phyloP scores from a whole-genome alignment of 2,329 filamentous ascomycete species.

The Fusarium veterinarium region DNA sequence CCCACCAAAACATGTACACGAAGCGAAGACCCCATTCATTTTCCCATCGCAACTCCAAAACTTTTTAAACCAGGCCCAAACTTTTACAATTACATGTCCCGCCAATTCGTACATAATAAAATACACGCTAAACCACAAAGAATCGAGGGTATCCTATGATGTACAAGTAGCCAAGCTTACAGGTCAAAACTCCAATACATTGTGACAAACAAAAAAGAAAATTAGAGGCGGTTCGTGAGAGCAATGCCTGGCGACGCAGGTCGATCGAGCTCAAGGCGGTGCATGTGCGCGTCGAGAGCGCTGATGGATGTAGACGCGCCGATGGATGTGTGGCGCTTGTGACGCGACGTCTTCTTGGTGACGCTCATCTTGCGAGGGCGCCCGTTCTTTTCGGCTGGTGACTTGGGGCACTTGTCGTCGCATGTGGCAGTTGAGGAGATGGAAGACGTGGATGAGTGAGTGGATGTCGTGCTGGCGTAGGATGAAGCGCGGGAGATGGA shows the following conservation, averaged over 20 bases:
- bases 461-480: constrained; percentile 39
- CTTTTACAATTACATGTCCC: neutral
- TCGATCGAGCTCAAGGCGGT: constrained; percentile 45
- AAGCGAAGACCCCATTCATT: constrained; percentile 8
- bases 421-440: constrained; percentile 34
- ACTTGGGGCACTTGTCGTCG: constrained; percentile 39
- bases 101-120: constrained; percentile 23
- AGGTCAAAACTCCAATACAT: constrained; percentile 10
- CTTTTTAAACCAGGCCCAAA: neutral
- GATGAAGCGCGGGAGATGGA: constrained; percentile 46
- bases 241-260: constrained; percentile 44
- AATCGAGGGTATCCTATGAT: constrained; percentile 32
- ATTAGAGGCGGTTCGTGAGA: constrained; percentile 45
- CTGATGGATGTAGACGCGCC: constrained; percentile 37
- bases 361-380: constrained; percentile 48
- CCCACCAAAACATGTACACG: neutral
- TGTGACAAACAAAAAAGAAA: neutral
- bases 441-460: constrained; percentile 40
- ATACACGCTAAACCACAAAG: constrained; percentile 29
- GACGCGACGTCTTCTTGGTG: constrained; percentile 40
- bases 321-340: constrained; percentile 40
- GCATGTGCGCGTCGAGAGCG: constrained; percentile 42
- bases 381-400: constrained; percentile 36
- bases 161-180: constrained; percentile 28
- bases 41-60: constrained; percentile 3